Conservation (phyloP, 148 eudicot genomes). For the Vaccinium vitisidaea region DNA sequence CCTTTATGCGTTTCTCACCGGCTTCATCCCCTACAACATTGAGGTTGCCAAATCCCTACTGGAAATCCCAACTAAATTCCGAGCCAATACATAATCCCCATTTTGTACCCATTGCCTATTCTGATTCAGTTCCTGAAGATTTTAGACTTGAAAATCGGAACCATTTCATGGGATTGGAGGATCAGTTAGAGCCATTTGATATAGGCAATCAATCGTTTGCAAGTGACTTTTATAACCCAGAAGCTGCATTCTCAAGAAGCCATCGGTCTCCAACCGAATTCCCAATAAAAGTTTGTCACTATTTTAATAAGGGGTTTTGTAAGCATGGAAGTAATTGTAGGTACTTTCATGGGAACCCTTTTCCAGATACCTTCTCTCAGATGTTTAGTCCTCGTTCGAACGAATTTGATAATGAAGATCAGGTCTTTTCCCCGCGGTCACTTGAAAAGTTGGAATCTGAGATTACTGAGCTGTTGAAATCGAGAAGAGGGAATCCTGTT, state of each 20-base stretch:
- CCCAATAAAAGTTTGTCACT: conserved; percentile 70
- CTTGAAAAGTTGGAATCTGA: conserved; percentile 51
- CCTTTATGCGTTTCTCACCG: conserved; percentile 36
- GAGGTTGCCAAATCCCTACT: conserved; percentile 23
- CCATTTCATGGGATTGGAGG: conserved; percentile 38
- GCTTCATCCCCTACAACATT: conserved; percentile 33
- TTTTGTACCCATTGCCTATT: conserved; percentile 25
- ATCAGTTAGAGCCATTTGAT: conserved; percentile 38
- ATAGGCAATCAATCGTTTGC: conserved; percentile 26
- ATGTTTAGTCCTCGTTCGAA: conserved; percentile 31
- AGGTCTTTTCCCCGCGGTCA: conserved; percentile 38
- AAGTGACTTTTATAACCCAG: conserved; percentile 39
- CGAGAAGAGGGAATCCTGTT: conserved; percentile 41
- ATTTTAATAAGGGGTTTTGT: conserved; percentile 71
- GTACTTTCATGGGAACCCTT: conserved; percentile 53
- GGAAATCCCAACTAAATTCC: conserved; percentile 35
- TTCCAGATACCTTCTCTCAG: conserved; percentile 35
- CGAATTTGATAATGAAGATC: conserved; percentile 48
- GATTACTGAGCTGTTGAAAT: conserved; percentile 51
- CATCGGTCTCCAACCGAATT: conserved; percentile 48
- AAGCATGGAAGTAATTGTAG: conserved; percentile 81
- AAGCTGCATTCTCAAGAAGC: conserved; percentile 36
- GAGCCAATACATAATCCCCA: conserved; percentile 29
- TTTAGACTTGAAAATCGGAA: conserved; percentile 28
- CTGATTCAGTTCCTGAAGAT: conserved; percentile 41